phyloP scores from a whole-genome alignment of 2,329 filamentous ascomycete species.

The Fusarium mexicanum region DNA sequence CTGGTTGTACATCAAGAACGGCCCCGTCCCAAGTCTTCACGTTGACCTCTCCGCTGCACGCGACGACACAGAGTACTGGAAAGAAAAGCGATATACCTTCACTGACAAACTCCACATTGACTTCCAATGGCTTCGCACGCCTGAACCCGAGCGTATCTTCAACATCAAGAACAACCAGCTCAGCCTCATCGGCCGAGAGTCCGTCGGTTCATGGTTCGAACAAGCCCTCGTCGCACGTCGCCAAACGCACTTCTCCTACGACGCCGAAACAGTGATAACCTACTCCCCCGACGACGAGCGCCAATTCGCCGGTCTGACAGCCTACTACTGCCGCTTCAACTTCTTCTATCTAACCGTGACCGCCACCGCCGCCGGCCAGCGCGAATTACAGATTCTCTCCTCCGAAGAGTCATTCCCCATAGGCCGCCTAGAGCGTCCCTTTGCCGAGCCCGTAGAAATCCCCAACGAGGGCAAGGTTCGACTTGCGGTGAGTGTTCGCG shows the following conservation, averaged over 20 bases:
- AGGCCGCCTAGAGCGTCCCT: slow-evolving; percentile 56
- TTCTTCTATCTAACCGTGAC: slow-evolving; percentile 72
- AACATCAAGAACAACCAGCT: slow-evolving; percentile 52
- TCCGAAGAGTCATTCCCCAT: slow-evolving; percentile 67
- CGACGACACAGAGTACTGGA: slow-evolving; percentile 62
- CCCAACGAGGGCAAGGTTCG: slow-evolving; percentile 65
- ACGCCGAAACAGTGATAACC: slow-evolving; percentile 65
- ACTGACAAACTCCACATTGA: slow-evolving; percentile 57
- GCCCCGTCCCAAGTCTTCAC: slow-evolving; percentile 62
- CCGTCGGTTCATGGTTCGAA: slow-evolving; percentile 68
- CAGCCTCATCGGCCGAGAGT: slow-evolving; percentile 60
- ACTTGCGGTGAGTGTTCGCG: slow-evolving; percentile 60
- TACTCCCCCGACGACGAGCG: slow-evolving; percentile 67
- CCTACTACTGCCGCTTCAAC: slow-evolving; percentile 72
- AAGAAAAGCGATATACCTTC: slow-evolving; percentile 59
- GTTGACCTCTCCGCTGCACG: slow-evolving; percentile 60
- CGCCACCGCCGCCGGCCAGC: slow-evolving; percentile 63
- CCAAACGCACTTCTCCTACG: slow-evolving; percentile 68
- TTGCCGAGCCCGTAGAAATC: slow-evolving; percentile 57
- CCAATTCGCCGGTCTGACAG: slow-evolving; percentile 68
- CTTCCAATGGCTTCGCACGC: slow-evolving; percentile 68
- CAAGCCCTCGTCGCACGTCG: slow-evolving; percentile 65
- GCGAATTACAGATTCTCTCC: slow-evolving; percentile 66
- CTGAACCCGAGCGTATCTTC: slow-evolving; percentile 65
- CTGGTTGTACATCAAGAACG: slow-evolving; percentile 70